Base-by-base conservation (phyloP, 306 rosid species). In the Rosa lucieae region DNA sequence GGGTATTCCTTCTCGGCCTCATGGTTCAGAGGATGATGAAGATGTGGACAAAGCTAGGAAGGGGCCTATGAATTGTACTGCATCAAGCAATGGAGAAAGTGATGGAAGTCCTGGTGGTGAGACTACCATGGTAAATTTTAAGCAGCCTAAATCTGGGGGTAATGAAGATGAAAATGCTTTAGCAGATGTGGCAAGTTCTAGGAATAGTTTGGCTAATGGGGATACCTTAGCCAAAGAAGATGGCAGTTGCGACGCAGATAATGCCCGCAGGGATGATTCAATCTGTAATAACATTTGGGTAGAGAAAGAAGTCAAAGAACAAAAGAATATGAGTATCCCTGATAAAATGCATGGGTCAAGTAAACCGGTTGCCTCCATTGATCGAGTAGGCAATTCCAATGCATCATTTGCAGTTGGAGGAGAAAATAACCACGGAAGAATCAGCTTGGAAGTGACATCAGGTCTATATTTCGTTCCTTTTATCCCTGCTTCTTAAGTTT, bases 1-100 rank as follows among this genome's bases (percentile, higher is more conserved):
- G 80, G 96, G 96, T 82, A 81, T 90, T 87, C 88, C 94, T 80
- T 84, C 90, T 82, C 93, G 84, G 46, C 87, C 88, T 43, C 84
- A 84, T 58, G 80, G 76, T 61, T 78, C 82, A 67, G 97, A 87
- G 81, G 88, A 66, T 82, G 78, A 79, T 5, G 94, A 91, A 82
- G 98, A 90, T 70, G 82, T 58, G 17, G 85, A 79, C 47, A 89
- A 86, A 82, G 78, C 59, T 61, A 81, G 87, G 37, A 85, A 77
- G 53, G 84, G 8, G 74, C 82, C 81, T 69, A 46, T 77, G 66
- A 83, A 84, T 73, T 78, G 84, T 85, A 83, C 72, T 49, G 82
- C 90, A 7, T 83, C 92, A 51, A 88, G 85, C 76, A 65, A 67
- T 76, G 93, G 75, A 77, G 87, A 81, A 70, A 83, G 87, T 37